Base-by-base conservation (phyloP, 140 eudicot genomes). In the Flaveria floridana region DNA sequence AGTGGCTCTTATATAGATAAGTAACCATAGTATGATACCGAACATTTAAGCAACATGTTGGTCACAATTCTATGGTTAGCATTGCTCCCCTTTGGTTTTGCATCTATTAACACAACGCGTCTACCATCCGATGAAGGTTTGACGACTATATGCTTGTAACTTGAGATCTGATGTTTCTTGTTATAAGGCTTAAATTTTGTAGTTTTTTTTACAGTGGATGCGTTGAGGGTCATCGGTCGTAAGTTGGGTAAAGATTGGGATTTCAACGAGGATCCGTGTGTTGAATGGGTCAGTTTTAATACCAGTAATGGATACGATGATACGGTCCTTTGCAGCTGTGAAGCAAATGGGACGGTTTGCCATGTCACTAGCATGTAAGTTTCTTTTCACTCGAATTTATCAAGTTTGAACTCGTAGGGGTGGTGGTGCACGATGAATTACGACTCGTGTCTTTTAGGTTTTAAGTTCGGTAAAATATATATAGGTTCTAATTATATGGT, bases 211-310 rank as follows among this genome's bases (percentile, higher is more conserved):
- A 11, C 20, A 78, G 82, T 59, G 72, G 59, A 30, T 19, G 77
- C 72, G 18, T 70, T 78, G 65, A 78, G 82, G 52, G 72, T 28
- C 65, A 78, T 78, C 8, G 82, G 82, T 18, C 66, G 71, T 23
- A 78, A 48, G 72, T 61, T 78, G 30, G 77, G 77, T 48, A 78
- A 70, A 23, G 53, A 70, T 20, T 70, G 82, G 82, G 44, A 78
- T 62, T 70, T 78, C 20, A 15, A 14, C 26, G 39, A 62, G 47
- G 55, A 25, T 70, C 72, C 72, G 0, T 78, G 82, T 12, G 11
- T 21, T n/a, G 65, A 51, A 47, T 70, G 77, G 66, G 44, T 19
- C 12, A 20, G 11, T 46, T 15, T 7, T 48, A 34, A 0, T 7
- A 41, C 28, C 16, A 50, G 48, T 50, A 28, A 1, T 9, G 12